Evolutionary conservation across 1,139 yeast species (phyloP).

Genomic region (Zygoascus meyerae): DNA sequence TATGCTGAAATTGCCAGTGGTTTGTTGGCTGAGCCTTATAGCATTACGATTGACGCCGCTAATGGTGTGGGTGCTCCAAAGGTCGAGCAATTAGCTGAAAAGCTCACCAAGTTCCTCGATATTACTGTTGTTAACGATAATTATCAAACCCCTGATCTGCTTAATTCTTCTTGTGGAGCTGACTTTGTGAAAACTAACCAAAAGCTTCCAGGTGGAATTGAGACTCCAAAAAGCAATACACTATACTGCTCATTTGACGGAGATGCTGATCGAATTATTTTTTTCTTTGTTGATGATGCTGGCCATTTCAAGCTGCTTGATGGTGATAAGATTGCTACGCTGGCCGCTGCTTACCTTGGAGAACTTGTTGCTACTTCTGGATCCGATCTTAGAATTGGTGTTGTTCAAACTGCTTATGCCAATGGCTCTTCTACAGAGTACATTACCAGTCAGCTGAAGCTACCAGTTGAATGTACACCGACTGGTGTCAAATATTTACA

Average conservation of each 20-base stretch:
- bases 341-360: constrained; percentile 66
- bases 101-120: constrained; percentile 40
- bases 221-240: constrained; percentile 36
- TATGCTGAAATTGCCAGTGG: constrained; percentile 37
- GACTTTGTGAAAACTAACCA: constrained; percentile 92
- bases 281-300: constrained; percentile 55
- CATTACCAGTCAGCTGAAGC: constrained; percentile 51
- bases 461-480: constrained; percentile 85
- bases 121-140: constrained; percentile 54
- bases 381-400: constrained; percentile 52
- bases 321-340: constrained; percentile 90
- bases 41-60: constrained; percentile 77
- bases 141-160: constrained; percentile 47
- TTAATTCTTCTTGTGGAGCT: constrained; percentile 88
- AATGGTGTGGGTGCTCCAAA: constrained; percentile 95
- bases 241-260: constrained; percentile 90
- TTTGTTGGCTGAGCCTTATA: constrained; percentile 17
- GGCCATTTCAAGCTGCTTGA: constrained; percentile 65
- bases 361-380: constrained; percentile 42
- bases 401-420: constrained; percentile 96
- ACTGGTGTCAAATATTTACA: constrained; percentile 97
- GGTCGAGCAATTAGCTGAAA: constrained; percentile 42
- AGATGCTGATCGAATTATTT: constrained; percentile 92
- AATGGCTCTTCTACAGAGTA: constrained; percentile 86
- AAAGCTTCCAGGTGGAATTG: constrained; percentile 59